A percentile compares a stretch with the other conserved stretches of the same genome.
phyloP scores from a whole-genome alignment of 495 filamentous ascomycete genomes.

The Xylaria cubensis region DNA sequence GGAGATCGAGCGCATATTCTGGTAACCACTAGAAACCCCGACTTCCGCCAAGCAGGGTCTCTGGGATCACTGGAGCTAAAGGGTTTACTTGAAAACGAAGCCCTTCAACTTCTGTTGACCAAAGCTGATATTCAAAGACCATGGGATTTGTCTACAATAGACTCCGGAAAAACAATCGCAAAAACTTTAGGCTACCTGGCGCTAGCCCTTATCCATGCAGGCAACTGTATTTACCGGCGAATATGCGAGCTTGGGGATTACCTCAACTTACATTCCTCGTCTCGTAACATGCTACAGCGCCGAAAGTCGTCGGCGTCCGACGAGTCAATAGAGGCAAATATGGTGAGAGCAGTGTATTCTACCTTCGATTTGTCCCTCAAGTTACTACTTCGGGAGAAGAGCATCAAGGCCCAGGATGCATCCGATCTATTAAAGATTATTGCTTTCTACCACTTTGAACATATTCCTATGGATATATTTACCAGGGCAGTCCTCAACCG shows the following conservation, averaged over 20 bases:
- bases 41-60: conserved; percentile 7
- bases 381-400: not conserved
- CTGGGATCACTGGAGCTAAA: conserved; percentile 4
- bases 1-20: conserved; percentile 2
- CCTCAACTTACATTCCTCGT: not conserved
- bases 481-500: not conserved
- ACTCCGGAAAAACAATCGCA: conserved; percentile 3
- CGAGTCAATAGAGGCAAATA: not conserved
- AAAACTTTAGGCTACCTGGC: conserved; percentile 4
- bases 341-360: conserved; percentile 6
- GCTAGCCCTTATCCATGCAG: conserved; percentile 5
- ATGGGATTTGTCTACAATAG: not conserved
- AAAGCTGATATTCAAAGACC: conserved; percentile 5
- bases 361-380: conserved; percentile 1
- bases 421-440: not conserved
- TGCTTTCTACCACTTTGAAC: conserved; percentile 7
- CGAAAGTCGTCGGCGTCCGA: not conserved
- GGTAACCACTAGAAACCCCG: not conserved
- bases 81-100: conserved; percentile 7
- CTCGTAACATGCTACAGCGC: conserved; percentile 7
- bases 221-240: conserved; percentile 3
- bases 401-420: not conserved
- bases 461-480: conserved; percentile 6
- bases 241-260: conserved; percentile 3
- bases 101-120: not conserved